Percentiles rank a stretch among this genome's conserved stretches.
Evolutionary conservation across 257 asterid species (phyloP).

Genomic region (Fraxinus quadrangulata): DNA sequence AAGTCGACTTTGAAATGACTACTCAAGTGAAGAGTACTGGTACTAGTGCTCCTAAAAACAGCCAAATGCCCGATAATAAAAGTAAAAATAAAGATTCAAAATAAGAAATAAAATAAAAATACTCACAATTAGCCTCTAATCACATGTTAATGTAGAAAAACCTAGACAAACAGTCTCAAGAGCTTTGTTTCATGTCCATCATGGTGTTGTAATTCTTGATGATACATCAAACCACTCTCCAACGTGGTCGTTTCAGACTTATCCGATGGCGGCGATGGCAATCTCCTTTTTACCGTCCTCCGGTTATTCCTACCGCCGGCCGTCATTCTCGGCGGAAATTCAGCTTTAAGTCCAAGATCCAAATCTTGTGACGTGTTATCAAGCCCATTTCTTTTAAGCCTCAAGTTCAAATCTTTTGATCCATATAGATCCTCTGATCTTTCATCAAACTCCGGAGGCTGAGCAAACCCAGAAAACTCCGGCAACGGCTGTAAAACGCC

Average conservation of each 20-base stretch:
- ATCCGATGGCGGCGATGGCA: constrained; percentile 56
- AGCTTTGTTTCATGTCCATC: constrained; percentile 40
- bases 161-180: constrained; percentile 50
- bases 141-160: too few species aligned
- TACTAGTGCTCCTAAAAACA: too few species aligned
- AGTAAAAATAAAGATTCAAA: too few species aligned
- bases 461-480: constrained; percentile 24
- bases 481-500: constrained; percentile 46
- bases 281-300: constrained; percentile 24
- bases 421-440: constrained; percentile 25
- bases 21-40: background rate
- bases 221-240: constrained; percentile 48
- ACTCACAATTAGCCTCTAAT: background rate
- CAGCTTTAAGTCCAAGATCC: constrained; percentile 24
- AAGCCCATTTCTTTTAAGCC: constrained; percentile 14
- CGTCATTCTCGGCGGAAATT: constrained; percentile 5
- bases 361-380: constrained; percentile 22
- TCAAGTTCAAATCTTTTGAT: constrained; percentile 32
- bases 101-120: too few species aligned
- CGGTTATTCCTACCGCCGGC: background rate
- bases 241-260: constrained; percentile 70
- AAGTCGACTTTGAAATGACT: background rate
- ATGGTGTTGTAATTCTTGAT: constrained; percentile 31
- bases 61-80: background rate
- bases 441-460: constrained; percentile 22